A percentile compares a stretch with the other conserved stretches of the same genome.
phyloP scores from a whole-genome alignment of 768 basidiomycete species.

The Boletus rex-veris region DNA sequence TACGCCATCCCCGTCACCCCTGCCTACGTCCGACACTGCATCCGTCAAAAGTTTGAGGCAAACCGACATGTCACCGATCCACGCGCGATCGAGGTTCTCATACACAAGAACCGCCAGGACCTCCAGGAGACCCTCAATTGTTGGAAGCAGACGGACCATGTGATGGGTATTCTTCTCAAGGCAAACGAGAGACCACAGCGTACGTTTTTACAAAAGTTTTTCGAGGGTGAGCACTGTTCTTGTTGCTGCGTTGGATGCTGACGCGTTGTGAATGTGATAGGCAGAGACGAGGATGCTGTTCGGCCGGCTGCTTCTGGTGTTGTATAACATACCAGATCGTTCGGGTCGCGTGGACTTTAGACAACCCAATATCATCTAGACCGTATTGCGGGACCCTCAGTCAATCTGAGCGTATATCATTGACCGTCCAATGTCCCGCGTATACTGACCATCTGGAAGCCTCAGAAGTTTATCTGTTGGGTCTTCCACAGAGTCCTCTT shows the following conservation, averaged over 20 bases:
- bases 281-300: conserved; percentile 71
- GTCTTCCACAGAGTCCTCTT: too few species aligned
- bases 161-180: conserved; percentile 65
- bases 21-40: conserved; percentile 69
- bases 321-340: conserved; percentile 14
- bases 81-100: conserved; percentile 78
- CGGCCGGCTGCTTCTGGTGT: conserved; percentile 60
- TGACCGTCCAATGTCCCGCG: background rate
- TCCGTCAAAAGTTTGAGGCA: conserved; percentile 84
- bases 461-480: background rate
- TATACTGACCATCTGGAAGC: background rate
- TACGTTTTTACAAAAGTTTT: conserved; percentile 82
- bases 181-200: conserved; percentile 42
- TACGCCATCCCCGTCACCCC: conserved; percentile 83
- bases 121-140: conserved; percentile 93
- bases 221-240: conserved; percentile 54
- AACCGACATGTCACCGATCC: conserved; percentile 81
- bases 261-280: conserved; percentile 33
- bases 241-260: background rate
- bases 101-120: conserved; percentile 82
- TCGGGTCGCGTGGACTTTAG: conserved; percentile 1
- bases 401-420: background rate
- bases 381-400: background rate
- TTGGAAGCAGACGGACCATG: conserved; percentile 87
- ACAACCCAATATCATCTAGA: conserved; percentile 6